Evolutionary conservation across 495 filamentous ascomycete species (phyloP), one percentile per base, ranked within the genome.

Genomic region (Friedmanniomyces simplex): DNA sequence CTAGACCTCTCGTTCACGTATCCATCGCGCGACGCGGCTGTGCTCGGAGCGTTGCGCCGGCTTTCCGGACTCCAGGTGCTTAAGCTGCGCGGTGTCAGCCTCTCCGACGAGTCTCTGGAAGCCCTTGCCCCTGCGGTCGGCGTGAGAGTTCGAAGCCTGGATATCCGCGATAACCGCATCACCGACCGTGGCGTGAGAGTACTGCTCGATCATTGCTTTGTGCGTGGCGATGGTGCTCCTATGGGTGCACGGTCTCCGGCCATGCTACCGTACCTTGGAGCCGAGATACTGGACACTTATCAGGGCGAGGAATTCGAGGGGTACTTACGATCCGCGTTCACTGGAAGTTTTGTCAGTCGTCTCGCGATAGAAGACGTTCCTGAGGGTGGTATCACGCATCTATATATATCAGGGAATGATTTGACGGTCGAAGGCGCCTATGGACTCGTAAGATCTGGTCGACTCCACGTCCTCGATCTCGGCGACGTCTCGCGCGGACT

Each of bases 1-100:
- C 69, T 86, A 21, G 82, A 86, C 65, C 65, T 86, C 14, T 85
- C 82, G 0, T 77, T 75, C 54, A 82, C 81, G 1, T 71, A 65
- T n/a, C 71, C 79, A 6, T 79, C 78, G 14, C 75, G 76, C 67
- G 78, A 82, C 62, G 69, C 63, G 1, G 60, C 59, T 28, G 77
- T 86, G 0, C 60, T 86, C 8, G 70, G 69, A 2, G 28, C 36
- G 18, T 21, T 63, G 13, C 32, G 66, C 67, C 5, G 57, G 76
- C 60, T 84, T 16, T 68, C 70, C 13, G 68, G 74, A 25, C 68
- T 85, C 16, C 79, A 79, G 50, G 75, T 85, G 7, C 65, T 86
- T 5, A 85, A 83, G 63, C 61, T 86, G 54, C 73, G 78, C 28
- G 75, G 75, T 4, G 72, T 83, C 21, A 76, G 79, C 8, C 63